Conservation (phyloP, 2,329 filamentous ascomycete genomes). For the Dactylellina haptotyla region DNA sequence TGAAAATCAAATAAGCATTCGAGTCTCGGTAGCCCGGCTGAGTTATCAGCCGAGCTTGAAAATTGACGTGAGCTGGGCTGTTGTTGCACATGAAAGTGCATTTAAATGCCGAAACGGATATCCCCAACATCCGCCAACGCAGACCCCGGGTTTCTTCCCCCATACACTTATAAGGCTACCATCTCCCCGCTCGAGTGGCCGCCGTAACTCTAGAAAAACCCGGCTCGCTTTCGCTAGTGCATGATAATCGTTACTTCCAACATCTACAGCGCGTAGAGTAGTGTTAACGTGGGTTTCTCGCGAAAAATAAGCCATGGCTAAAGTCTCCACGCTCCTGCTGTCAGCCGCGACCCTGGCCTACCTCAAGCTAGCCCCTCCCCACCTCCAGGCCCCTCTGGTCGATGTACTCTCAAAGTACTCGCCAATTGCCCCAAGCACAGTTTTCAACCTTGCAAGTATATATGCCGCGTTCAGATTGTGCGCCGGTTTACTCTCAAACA, state of each 20-base stretch:
- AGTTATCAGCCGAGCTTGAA: too few relatives aligned
- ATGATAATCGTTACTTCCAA: too few relatives aligned
- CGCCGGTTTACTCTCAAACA: constrained; percentile 12
- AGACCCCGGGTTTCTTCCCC: too few relatives aligned
- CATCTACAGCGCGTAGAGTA: too few relatives aligned
- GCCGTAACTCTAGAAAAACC: neutral
- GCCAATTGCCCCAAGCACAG: neutral
- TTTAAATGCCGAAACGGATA: too few relatives aligned
- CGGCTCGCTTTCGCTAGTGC: too few relatives aligned
- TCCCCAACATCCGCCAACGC: too few relatives aligned
- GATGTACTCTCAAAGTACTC: constrained; percentile 32
- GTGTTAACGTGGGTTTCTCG: too few relatives aligned
- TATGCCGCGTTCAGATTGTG: constrained; percentile 14
- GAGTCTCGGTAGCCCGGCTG: too few relatives aligned
- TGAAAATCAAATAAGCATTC: too few relatives aligned
- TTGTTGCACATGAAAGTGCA: neutral
- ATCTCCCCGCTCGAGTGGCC: neutral
- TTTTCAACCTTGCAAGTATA: constrained; percentile 6
- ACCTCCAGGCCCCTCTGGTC: constrained; percentile 10
- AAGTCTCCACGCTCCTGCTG: constrained; percentile 25
- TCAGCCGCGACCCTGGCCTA: constrained; percentile 27
- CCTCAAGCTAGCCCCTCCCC: constrained; percentile 30
- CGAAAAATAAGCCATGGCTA: constrained; percentile 38
- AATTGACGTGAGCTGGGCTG: too few relatives aligned
- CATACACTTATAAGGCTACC: neutral